A percentile compares a stretch with the other conserved stretches of the same genome.
Conservation (phyloP, 1,139 yeast genomes). For the Geotrichum fermentans region DNA sequence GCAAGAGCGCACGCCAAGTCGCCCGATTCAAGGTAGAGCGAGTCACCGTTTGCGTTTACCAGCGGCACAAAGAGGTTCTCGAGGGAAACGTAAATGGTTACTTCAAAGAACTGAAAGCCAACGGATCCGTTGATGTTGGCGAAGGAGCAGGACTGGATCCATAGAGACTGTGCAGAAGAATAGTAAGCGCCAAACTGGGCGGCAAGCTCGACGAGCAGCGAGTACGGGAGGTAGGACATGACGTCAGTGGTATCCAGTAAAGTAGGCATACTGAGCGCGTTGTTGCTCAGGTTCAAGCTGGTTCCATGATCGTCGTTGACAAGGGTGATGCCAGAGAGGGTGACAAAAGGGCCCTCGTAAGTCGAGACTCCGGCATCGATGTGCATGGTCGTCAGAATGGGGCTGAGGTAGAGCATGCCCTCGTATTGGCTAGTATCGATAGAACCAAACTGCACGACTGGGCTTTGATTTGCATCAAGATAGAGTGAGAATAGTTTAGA, state of each 20-base stretch:
- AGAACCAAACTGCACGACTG: conserved; percentile 26
- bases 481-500: conserved; percentile 25
- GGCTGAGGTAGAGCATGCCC: conserved; percentile 26
- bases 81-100: conserved; percentile 52
- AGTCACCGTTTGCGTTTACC: conserved; percentile 28
- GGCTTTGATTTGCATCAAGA: conserved; percentile 14
- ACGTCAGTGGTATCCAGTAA: conserved; percentile 55
- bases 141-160: conserved; percentile 65
- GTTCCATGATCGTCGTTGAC: conserved; percentile 37
- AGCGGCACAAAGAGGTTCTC: conserved; percentile 47
- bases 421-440: conserved; percentile 24
- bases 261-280: conserved; percentile 44
- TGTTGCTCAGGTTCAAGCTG: conserved; percentile 10
- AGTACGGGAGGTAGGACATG: conserved; percentile 56
- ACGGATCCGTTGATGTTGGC: conserved; percentile 51
- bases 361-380: conserved; percentile 30
- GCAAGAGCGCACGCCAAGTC: conserved; percentile 56
- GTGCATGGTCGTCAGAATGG: conserved; percentile 19
- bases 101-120: conserved; percentile 51
- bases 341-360: conserved; percentile 47
- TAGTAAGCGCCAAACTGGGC: conserved; percentile 70
- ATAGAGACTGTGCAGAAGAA: conserved; percentile 45
- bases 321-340: conserved; percentile 51
- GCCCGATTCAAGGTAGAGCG: conserved; percentile 47
- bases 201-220: conserved; percentile 59